Conservation (phyloP, 2,329 filamentous ascomycete genomes). For the Ophiostoma himal-ulmi region DNA sequence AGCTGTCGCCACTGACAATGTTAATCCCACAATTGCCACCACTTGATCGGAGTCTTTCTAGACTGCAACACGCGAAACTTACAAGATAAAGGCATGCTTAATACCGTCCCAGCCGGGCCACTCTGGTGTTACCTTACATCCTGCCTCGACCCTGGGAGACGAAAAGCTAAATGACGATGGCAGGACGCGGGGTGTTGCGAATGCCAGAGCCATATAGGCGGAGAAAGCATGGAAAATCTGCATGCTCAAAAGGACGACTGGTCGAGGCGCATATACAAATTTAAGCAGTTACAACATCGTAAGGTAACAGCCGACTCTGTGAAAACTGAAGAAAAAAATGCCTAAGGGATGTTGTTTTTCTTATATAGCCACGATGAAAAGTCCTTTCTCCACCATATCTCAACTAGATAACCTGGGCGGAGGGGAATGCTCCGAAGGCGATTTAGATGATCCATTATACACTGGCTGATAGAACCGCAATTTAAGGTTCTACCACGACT, state of each 20-base stretch:
- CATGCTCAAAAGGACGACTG: background rate
- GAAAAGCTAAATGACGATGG: background rate
- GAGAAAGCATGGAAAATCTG: background rate
- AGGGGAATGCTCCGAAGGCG: background rate
- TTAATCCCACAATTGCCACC: background rate
- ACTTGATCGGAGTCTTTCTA: background rate
- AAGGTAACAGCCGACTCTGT: too few species aligned
- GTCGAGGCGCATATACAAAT: too few species aligned
- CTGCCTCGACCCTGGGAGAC: background rate
- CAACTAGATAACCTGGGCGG: background rate
- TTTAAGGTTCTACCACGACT: too few species aligned
- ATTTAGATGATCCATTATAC: background rate
- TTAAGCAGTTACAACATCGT: too few species aligned
- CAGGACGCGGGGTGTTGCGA: background rate
- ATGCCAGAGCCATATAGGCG: background rate
- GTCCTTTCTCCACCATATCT: background rate
- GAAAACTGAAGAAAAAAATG: too few species aligned
- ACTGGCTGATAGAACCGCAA: too few species aligned
- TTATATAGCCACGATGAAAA: background rate
- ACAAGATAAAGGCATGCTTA: conserved; percentile 22
- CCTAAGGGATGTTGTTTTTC: too few species aligned
- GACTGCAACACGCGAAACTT: background rate
- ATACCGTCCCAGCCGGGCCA: conserved; percentile 23
- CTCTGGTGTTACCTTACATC: conserved; percentile 17
- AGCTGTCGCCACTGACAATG: conserved; percentile 22